These are phyloP conservation scores for bread wheat (Triticum aestivum) DNA, from an alignment of 176 grass and related monocot species.

Conservation along the genomic window IWGSC_CS_RefSeq_v2.1 NC_057795.1:97145537-97146036, in stretches of 20 bases:
- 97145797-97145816: background rate
- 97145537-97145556: background rate
- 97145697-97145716: background rate
- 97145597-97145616: background rate
- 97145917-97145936: background rate
- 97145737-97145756: background rate
- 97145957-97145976: constrained; percentile 24
- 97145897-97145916: background rate
- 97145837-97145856: background rate
- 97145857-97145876: background rate
- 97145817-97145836: background rate
- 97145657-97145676: background rate
- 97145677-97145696: background rate
- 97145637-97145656: background rate
- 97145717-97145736: background rate
- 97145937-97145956: background rate
- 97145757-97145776: background rate
- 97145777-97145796: background rate
- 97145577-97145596: background rate
- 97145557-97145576: background rate
- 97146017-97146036: background rate
- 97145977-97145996: constrained; percentile 11
- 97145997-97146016: background rate
- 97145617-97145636: background rate
- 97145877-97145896: background rate